Evolutionary conservation across 768 basidiomycete genomes (phyloP).

Genomic region (Lactarius akahatsu): DNA sequence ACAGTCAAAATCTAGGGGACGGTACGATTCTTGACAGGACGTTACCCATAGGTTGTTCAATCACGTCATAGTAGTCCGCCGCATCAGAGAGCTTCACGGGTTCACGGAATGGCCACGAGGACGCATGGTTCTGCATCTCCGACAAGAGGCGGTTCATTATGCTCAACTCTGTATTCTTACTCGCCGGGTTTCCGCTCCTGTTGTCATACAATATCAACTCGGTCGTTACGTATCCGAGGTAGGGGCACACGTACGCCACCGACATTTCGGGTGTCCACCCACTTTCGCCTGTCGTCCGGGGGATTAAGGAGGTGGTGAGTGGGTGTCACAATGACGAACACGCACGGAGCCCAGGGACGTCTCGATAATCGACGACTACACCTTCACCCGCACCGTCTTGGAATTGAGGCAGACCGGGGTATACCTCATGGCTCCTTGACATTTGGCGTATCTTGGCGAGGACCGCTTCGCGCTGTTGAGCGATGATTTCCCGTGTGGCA

Average conservation of each 20-base stretch:
- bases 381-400: conserved; percentile 54
- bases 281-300: conserved; percentile 61
- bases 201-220: conserved; percentile 6
- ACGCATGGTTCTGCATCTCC: conserved; percentile 73
- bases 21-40: conserved; percentile 32
- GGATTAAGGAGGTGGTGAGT: conserved; percentile 22
- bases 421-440: conserved; percentile 83
- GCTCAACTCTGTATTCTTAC: conserved; percentile 56
- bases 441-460: conserved; percentile 83
- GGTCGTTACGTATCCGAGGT: conserved; percentile 3
- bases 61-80: conserved; percentile 84
- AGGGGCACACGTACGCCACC: conserved; percentile 52
- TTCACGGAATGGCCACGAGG: conserved; percentile 82
- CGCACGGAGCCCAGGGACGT: conserved; percentile 87
- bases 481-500: conserved; percentile 70
- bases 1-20: conserved; percentile 5
- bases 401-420: conserved; percentile 77
- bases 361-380: conserved; percentile 61
- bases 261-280: conserved; percentile 90
- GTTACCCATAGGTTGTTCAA: conserved; percentile 89
- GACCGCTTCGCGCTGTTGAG: conserved; percentile 85
- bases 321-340: conserved; percentile 17
- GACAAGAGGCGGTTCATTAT: conserved; percentile 76
- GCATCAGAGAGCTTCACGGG: conserved; percentile 84
- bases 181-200: conserved; percentile 44